Evolutionary conservation across 2,329 filamentous ascomycete genomes (phyloP).

Genomic region (Clonostachys rhizophaga): DNA sequence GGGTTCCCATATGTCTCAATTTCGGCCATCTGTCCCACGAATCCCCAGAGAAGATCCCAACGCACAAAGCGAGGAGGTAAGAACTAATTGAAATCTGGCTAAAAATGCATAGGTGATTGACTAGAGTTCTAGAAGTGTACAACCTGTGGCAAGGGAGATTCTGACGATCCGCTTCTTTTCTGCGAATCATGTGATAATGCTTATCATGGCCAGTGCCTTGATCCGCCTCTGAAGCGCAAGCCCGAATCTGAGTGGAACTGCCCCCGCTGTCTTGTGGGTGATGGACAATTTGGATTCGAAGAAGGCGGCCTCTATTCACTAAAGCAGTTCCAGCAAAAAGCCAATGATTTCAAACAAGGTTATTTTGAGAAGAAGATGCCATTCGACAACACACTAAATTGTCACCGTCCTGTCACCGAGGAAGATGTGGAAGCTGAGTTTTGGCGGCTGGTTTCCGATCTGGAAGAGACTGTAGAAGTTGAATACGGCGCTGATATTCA

Average conservation of each 20-base stretch:
- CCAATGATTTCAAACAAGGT: constrained; percentile 87
- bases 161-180: constrained; percentile 63
- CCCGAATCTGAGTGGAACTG: constrained; percentile 95
- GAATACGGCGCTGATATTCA: constrained; percentile 98
- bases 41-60: constrained; percentile 50
- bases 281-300: constrained; percentile 95
- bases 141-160: constrained; percentile 75
- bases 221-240: constrained; percentile 73
- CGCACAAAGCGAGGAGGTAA: constrained; percentile 30
- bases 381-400: constrained; percentile 79
- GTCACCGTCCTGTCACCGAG: constrained; percentile 77
- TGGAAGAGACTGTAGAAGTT: constrained; percentile 94
- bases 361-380: constrained; percentile 92
- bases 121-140: constrained; percentile 62
- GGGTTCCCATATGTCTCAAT: constrained; percentile 94
- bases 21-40: constrained; percentile 74
- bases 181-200: constrained; percentile 92
- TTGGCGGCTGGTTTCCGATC: constrained; percentile 88
- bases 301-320: constrained; percentile 95
- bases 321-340: constrained; percentile 93
- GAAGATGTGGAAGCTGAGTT: constrained; percentile 96
- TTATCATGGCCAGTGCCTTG: constrained; percentile 83
- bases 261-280: constrained; percentile 88
- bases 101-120: too few species aligned
- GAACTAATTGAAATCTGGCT: background rate